Evolutionary conservation across 2,329 filamentous ascomycete species (phyloP), one percentile per base, ranked within the genome.

Genomic region (Paecilomyces sp.): DNA sequence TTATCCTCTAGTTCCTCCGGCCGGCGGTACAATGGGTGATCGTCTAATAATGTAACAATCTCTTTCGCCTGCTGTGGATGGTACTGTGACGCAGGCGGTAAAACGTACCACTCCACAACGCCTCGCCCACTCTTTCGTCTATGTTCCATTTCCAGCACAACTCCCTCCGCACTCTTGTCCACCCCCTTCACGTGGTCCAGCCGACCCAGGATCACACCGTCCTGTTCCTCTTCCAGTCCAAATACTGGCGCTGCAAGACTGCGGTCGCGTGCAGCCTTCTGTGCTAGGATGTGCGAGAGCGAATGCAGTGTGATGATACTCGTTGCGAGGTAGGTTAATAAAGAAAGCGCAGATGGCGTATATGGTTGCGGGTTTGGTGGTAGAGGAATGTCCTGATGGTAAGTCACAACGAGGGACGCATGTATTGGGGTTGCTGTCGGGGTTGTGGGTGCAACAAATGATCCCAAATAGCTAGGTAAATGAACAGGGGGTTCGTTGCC

Each of bases 251-350:
- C 88, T 3, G 84, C 85, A 5, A 90, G 78, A 67, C 89, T 92
- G 60, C 89, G 84, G 73, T 94, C 87, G 9, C 83, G 82, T 3
- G 93, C 92, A n/a, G 82, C 83, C 71, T 91, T 91, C 41, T 84
- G 82, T 31, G 87, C 86, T 4, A 94, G 81, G 52, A 90, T 84
- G 66, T 97, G 91, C 7, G 85, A 78, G 47, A 97, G 82, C 13
- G 86, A 89, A 47, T 88, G 86, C 0, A 90, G 80, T 3, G 84
- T 86, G 61, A 97, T 82, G 57, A 97, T 84, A 3, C 91, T 88
- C 3, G 94, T 99, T n/a, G 92, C 90, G 60, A 97, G 86, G 74
- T 95, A 95, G 54, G 83, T 84, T 24, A 97, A 80, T 0, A 92
- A 78, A 1, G 86, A 86, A 12, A 95, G 80, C 0, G 91, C 86